phyloP scores from a whole-genome alignment of 2,329 filamentous ascomycete genomes.

The Verticillium nubilum region DNA sequence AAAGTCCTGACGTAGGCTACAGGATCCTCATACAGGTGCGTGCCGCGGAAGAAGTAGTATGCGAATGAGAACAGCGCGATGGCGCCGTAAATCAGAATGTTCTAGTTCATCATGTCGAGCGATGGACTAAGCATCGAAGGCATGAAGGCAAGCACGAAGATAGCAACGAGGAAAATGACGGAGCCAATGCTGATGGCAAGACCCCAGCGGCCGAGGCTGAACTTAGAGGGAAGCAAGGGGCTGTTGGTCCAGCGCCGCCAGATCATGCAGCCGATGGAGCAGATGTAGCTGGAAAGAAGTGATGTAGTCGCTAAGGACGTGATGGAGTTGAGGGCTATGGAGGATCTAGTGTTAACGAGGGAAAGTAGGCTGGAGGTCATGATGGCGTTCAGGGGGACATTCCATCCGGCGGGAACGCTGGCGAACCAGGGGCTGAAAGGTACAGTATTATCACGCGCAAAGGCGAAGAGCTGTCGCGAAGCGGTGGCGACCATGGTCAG shows the following conservation, averaged over 20 bases:
- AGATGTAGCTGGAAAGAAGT: conserved; percentile 45
- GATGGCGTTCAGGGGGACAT: conserved; percentile 11
- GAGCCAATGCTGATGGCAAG: conserved; percentile 35
- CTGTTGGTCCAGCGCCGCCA: conserved; percentile 30
- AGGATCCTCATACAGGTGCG: conserved; percentile 7
- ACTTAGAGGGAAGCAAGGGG: conserved; percentile 13
- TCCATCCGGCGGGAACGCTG: conserved; percentile 10
- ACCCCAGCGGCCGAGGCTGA: conserved; percentile 33
- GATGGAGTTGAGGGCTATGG: conserved; percentile 46
- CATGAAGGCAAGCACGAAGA: conserved; percentile 44
- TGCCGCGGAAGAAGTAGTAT: conserved; percentile 29
- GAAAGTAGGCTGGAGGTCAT: conserved; percentile 36
- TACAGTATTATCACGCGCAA: conserved; percentile 26
- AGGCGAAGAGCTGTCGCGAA: conserved; percentile 23
- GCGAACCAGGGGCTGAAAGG: conserved; percentile 15
- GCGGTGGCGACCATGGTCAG: conserved; percentile 21
- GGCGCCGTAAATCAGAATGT: conserved; percentile 34
- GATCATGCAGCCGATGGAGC: conserved; percentile 39
- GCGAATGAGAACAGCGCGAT: conserved; percentile 30
- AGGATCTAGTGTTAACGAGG: conserved; percentile 46
- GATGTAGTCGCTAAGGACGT: conserved; percentile 44
- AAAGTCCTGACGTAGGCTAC: conserved; percentile 9
- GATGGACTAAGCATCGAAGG: conserved; percentile 30
- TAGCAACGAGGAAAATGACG: conserved; percentile 35
- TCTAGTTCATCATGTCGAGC: conserved; percentile 43